phyloP scores from a whole-genome alignment of 2,329 filamentous ascomycete genomes.

The Penicillium glabrum region DNA sequence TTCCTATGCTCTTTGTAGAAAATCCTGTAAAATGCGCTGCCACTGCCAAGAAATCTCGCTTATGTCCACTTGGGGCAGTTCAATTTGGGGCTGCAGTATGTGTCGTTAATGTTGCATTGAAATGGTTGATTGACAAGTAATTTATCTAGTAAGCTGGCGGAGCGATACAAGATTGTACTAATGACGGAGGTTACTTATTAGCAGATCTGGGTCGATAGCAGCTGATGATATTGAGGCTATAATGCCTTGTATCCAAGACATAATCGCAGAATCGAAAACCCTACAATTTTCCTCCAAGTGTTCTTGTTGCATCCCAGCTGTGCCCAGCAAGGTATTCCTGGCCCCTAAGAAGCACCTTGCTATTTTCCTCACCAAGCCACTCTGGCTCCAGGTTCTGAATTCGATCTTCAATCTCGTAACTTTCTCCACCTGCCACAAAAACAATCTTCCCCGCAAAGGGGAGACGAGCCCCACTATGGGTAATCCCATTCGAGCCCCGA shows the following conservation, averaged over 20 bases:
- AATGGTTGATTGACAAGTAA: not conserved
- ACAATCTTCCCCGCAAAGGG: constrained; percentile 25
- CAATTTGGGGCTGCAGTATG: not conserved
- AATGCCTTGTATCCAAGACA: not conserved
- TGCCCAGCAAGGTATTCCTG: constrained; percentile 11
- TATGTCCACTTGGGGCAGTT: not conserved
- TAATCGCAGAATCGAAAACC: not conserved
- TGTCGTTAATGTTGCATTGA: not conserved
- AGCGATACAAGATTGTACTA: too few species aligned
- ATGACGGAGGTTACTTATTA: not conserved
- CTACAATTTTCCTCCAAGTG: not conserved
- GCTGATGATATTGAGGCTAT: not conserved
- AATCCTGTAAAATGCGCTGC: not conserved
- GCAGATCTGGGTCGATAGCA: not conserved
- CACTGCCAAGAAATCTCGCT: not conserved
- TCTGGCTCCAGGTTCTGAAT: constrained; percentile 19
- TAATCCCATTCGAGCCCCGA: constrained; percentile 2
- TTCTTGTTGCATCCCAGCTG: constrained; percentile 10
- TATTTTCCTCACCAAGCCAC: constrained; percentile 38
- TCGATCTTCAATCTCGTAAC: constrained; percentile 25
- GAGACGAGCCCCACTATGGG: constrained; percentile 13
- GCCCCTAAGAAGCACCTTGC: constrained; percentile 3
- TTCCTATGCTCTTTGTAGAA: not conserved
- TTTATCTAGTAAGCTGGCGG: not conserved
- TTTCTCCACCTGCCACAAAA: constrained; percentile 23